Evolutionary conservation across 2,329 filamentous ascomycete genomes (phyloP).

Genomic region (Fusarium sp.): DNA sequence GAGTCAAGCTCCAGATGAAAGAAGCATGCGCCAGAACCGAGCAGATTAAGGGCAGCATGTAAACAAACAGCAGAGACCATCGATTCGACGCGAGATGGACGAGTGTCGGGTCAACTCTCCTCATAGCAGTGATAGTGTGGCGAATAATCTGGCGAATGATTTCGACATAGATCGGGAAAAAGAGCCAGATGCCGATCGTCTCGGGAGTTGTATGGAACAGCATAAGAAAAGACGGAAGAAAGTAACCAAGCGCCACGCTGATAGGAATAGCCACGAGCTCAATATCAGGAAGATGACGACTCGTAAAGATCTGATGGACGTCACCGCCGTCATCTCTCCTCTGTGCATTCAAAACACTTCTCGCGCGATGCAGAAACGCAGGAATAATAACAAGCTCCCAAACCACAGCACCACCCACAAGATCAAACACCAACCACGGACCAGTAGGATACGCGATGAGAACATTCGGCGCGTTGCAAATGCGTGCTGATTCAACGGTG

Average conservation of each 20-base stretch:
- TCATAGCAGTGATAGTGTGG: conserved; percentile 38
- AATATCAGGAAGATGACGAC: conserved; percentile 54
- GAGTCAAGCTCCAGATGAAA: conserved; percentile 53
- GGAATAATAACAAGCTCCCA: conserved; percentile 64
- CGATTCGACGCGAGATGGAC: conserved; percentile 57
- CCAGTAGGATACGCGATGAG: conserved; percentile 52
- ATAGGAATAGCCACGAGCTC: conserved; percentile 68
- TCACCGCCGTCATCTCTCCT: conserved; percentile 19
- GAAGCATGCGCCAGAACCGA: conserved; percentile 56
- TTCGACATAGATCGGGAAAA: conserved; percentile 62
- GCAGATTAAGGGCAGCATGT: conserved; percentile 55
- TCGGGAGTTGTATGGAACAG: conserved; percentile 52
- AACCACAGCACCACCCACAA: conserved; percentile 60
- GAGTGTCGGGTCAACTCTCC: conserved; percentile 42
- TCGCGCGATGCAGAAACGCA: conserved; percentile 57
- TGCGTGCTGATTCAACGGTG: conserved; percentile 60
- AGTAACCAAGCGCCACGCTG: conserved; percentile 58
- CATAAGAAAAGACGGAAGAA: conserved; percentile 58
- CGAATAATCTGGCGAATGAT: conserved; percentile 53
- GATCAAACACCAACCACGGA: conserved; percentile 59
- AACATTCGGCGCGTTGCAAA: conserved; percentile 50
- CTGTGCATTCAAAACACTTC: conserved; percentile 46
- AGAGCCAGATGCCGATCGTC: conserved; percentile 58
- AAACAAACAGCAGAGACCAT: conserved; percentile 53
- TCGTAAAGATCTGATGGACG: conserved; percentile 28